Evolutionary conservation across 768 basidiomycete genomes (phyloP), one percentile per base, ranked within the genome.

Genomic region (Podaxis carcinomalis): DNA sequence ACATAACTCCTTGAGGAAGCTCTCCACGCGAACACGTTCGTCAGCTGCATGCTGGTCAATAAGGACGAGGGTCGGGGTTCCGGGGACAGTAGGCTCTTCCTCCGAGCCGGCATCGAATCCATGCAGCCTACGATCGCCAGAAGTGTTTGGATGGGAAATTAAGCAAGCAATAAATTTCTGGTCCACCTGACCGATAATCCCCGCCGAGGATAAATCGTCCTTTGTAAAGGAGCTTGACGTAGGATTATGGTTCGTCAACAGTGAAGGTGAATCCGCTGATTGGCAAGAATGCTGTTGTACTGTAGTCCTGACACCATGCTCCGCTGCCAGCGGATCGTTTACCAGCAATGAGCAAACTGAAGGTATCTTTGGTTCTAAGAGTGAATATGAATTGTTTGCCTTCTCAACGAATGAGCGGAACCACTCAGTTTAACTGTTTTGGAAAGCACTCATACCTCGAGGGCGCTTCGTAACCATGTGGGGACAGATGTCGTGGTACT

Each of bases 11-110:
- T 79, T 80, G 66, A 96, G 79, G 70, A 92, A 90, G 27, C 77
- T 74, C 74, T 99, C 97, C 61, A 98, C 92, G 21, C 95, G 86
- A 49, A 98, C 77, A 21, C 97, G 87, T 73, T 99, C 97, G 69
- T 97, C 93, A n/a, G 95, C 96, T 11, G 97, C 97, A 70, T 99
- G 97, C 72, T 99, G 97, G 76, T 99, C 97, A 51, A 99, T 80
- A 55, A 98, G 80, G 35, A 96, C 78, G 32, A 98, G 80, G 28
- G 71, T 64, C 51, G 65, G 65, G 25, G 72, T 65, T 52, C 58
- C 57, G 42, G 61, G 53, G 27, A 21, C 35, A 47, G 56, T 35
- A 55, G 52, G 35, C 47, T 19, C 32, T 58, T 47, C 56, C 52
- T 56, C 65, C 51, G 52, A 47, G 37, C 47, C 47, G 37, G 53